phyloP scores from a whole-genome alignment of 139 green algal species.

The Parachlorella kessleri region DNA sequence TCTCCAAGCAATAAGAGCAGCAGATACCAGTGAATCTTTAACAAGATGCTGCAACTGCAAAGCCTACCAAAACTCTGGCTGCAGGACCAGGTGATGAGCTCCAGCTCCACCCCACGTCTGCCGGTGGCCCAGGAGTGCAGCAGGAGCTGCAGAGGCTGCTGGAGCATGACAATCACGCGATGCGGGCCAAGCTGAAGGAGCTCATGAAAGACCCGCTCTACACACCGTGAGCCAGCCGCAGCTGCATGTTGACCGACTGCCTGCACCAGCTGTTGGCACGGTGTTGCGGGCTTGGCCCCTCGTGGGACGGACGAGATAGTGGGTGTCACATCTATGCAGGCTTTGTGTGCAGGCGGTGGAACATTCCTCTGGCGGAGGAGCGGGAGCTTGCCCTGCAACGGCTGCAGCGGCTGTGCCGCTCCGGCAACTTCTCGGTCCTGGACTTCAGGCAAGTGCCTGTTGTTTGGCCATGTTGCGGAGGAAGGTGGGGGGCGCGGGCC shows the following conservation, averaged over 20 bases:
- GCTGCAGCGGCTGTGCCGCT: constrained; percentile 73
- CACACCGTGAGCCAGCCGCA: not conserved
- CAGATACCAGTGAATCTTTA: no score
- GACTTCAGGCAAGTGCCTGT: constrained; percentile 13
- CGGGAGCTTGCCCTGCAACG: constrained; percentile 81
- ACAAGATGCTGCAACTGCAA: no score
- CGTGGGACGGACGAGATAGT: not conserved
- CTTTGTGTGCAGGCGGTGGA: constrained; percentile 47
- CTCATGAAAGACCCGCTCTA: constrained; percentile 49
- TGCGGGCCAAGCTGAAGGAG: constrained; percentile 74
- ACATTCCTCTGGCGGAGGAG: constrained; percentile 81
- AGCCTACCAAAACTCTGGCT: no score
- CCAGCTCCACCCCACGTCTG: no score
- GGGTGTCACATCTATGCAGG: not conserved
- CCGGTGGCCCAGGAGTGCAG: not conserved
- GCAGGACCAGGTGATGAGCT: no score
- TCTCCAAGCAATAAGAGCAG: no score
- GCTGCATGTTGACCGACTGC: not conserved
- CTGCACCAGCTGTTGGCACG: not conserved
- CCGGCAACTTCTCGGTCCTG: constrained; percentile 61
- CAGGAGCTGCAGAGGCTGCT: constrained; percentile 66
- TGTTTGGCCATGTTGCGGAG: no score
- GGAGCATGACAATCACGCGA: constrained; percentile 83
- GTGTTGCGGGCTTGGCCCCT: not conserved
- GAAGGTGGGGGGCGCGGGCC: no score